Conservation (phyloP, 768 basidiomycete species). For the Mycena galopus region DNA sequence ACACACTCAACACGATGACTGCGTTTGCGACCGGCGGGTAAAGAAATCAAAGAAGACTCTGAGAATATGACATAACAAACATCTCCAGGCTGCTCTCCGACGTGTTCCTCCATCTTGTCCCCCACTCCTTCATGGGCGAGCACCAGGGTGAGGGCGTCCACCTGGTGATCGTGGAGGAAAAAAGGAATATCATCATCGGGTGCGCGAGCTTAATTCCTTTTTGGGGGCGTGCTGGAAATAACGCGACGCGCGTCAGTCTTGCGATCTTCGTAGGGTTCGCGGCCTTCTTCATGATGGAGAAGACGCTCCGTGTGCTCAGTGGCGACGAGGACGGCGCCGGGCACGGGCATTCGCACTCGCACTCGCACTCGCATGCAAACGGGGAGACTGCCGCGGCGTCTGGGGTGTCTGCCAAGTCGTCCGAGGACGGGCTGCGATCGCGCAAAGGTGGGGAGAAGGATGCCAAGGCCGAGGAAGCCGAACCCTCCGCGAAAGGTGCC, state of each 20-base stretch:
- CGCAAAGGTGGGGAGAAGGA: constrained; percentile 47
- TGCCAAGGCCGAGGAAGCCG: constrained; percentile 48
- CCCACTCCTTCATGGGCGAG: constrained; percentile 94
- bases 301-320: constrained; percentile 85
- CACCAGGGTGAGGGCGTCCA: constrained; percentile 77
- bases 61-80: no score
- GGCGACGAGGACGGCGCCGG: constrained; percentile 66
- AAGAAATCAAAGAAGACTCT: no score
- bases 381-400: constrained; percentile 58
- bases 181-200: constrained; percentile 92
- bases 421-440: constrained; percentile 63
- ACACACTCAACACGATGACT: constrained; percentile 94
- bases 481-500: constrained; percentile 45
- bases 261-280: constrained; percentile 91
- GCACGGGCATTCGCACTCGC: constrained; percentile 55
- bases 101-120: constrained; percentile 92
- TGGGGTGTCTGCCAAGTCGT: constrained; percentile 56
- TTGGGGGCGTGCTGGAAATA: constrained; percentile 1
- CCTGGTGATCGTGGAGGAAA: constrained; percentile 90
- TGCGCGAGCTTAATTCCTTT: constrained; percentile 48
- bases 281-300: constrained; percentile 94
- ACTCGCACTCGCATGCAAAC: constrained; percentile 60
- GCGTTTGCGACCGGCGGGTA: constrained; percentile 94
- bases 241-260: constrained; percentile 58
- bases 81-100: constrained; percentile 94